phyloP scores from a whole-genome alignment of 768 basidiomycete genomes.

The Rhizopogon roseolus region DNA sequence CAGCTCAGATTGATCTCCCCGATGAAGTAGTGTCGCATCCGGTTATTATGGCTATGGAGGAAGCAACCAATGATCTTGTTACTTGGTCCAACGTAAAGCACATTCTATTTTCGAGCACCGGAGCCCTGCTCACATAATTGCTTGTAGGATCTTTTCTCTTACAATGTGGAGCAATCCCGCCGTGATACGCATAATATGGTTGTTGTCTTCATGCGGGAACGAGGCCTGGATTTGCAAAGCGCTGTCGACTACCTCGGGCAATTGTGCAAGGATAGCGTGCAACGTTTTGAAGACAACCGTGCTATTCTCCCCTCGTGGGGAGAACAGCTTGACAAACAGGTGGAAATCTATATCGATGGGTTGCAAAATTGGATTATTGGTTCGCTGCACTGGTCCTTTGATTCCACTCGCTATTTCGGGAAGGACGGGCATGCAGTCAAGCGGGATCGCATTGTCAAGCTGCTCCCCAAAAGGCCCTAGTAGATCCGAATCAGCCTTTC shows the following conservation, averaged over 20 bases:
- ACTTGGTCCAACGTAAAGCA: conserved; percentile 44
- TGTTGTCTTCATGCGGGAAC: conserved; percentile 60
- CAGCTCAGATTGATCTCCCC: conserved; percentile 44
- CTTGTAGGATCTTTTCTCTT: conserved; percentile 66
- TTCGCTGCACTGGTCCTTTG: conserved; percentile 71
- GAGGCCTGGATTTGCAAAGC: conserved; percentile 51
- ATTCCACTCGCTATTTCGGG: conserved; percentile 67
- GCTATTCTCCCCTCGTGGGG: conserved; percentile 57
- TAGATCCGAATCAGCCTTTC: too few species aligned
- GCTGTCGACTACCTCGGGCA: conserved; percentile 64
- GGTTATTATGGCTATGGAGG: conserved; percentile 37
- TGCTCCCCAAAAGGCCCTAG: conserved; percentile 38
- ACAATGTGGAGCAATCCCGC: conserved; percentile 69
- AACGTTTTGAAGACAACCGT: conserved; percentile 45
- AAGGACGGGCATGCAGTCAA: conserved; percentile 52
- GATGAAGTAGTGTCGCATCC: conserved; percentile 52
- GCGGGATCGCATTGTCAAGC: conserved; percentile 44
- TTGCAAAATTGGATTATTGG: conserved; percentile 70
- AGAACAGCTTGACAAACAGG: conserved; percentile 52
- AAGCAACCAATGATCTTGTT: conserved; percentile 48
- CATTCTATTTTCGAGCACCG: too few species aligned
- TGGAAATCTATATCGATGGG: conserved; percentile 54
- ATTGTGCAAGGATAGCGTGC: conserved; percentile 52
- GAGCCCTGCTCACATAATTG: conserved; percentile 4
- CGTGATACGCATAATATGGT: conserved; percentile 65